Evolutionary conservation across 192 early-diverging fungal genomes (phyloP), one percentile per base, ranked within the genome.

Genomic region (Gonapodya sp.): DNA sequence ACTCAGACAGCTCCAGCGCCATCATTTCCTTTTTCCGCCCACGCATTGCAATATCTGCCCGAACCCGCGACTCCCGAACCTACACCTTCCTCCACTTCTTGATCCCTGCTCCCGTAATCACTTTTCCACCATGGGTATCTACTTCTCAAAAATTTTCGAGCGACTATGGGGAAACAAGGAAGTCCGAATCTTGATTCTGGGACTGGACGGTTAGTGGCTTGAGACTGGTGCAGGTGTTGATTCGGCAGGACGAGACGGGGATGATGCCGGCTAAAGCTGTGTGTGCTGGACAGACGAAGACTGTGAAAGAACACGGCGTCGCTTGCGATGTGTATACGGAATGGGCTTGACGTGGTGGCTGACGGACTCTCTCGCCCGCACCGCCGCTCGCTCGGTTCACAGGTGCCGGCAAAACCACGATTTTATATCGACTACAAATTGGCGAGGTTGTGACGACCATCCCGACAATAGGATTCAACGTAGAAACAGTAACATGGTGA

Each of bases 361-460:
- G n/a, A n/a, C n/a, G n/a, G n/a, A n/a, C n/a, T 64, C 24, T 64
- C 46, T 64, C 46, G 8, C 46, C 46, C 46, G 8, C 46, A 16
- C 24, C 46, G 46, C 8, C 46, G 8, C 46, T 64, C 46, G 75
- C 75, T 8, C 34, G 75, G 8, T 8, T 31, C 34, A 34, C 33
- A 81, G 80, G 80, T 2, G 96, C 96, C 33, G 96, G 97, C 79
- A 99, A 99, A 86, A 99, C 96, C 0, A 97, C 96, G 72, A 98
- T 97, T 85, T 89, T 97, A 81, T 98, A 98, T 84, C 92, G 96
- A 84, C 87, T 99, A 80, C 94, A 96, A 86, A 93, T 98, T 77
- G 97, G 96, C 79, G 97, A 98, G 86, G 95, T 97, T 2, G 96
- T 98, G 31, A 96, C 96, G 33, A 97, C 97, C 2, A 97, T 98